phyloP scores from a whole-genome alignment of 306 rosid genomes.

The Sesbania bispinosa region DNA sequence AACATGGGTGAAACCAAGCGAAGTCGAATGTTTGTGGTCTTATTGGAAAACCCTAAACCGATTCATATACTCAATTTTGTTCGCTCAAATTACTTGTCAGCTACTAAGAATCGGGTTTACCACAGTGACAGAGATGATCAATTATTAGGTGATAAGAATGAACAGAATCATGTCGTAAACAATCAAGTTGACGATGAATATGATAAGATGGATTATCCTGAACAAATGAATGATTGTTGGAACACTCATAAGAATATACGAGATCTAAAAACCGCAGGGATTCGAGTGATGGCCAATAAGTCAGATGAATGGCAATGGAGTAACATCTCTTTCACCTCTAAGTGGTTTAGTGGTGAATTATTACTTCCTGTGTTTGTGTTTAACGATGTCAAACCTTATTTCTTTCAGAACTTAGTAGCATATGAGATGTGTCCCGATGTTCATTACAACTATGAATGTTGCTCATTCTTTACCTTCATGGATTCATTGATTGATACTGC shows the following conservation, averaged over 20 bases:
- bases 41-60: no score
- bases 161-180: no score
- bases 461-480: neutral
- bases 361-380: neutral
- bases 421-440: conserved; percentile 16
- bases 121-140: neutral
- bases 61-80: neutral
- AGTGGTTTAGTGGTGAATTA: conserved; percentile 4
- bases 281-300: neutral
- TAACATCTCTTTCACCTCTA: neutral
- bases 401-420: neutral
- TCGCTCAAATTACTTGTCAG: neutral
- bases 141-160: no score
- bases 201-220: no score
- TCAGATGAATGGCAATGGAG: neutral
- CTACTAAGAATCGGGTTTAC: no score
- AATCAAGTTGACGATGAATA: neutral
- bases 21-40: accelerated
- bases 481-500: neutral
- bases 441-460: neutral
- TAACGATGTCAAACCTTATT: neutral
- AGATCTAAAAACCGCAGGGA: neutral
- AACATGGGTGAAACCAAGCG: neutral
- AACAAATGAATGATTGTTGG: neutral
- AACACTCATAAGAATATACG: neutral